Evolutionary conservation across 345 rosid species (phyloP), one percentile per base, ranked within the genome.

Genomic region (Anastatica hierochuntica): DNA sequence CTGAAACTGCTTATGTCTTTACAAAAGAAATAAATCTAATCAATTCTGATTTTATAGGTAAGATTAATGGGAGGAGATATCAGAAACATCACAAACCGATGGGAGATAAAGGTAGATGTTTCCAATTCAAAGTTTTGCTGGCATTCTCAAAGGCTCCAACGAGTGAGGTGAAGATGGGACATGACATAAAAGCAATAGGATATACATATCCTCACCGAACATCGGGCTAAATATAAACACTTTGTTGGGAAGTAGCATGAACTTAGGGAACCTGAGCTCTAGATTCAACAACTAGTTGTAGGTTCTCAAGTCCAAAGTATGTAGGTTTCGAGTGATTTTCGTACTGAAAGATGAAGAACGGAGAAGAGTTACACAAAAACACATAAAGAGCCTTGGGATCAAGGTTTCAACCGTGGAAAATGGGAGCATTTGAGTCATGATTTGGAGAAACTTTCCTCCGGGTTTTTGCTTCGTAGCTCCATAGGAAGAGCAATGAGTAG

Each of bases 1-100:
- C 36, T 31, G 2, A 31, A 29, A 9, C 36, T 11, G 3, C 2
- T 10, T 6, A n/a, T n/a, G n/a, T n/a, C n/a, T n/a, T n/a, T n/a
- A n/a, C n/a, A n/a, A n/a, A n/a, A n/a, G n/a, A n/a, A n/a, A n/a
- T n/a, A n/a, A n/a, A n/a, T n/a, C n/a, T n/a, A n/a, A n/a, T n/a
- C n/a, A n/a, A n/a, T n/a, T n/a, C n/a, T n/a, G 5, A 2, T 31
- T 31, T 31, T 9, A 31, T 35, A 84, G 95, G 97, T 85, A 8
- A 77, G 81, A 21, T 60, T 85, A 12, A 78, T 79, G 97, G 82
- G 95, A 15, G 97, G 95, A 19, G 97, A 89, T 31, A 81, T 89
- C 8, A 55, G 49, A 43, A 77, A 85, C 19, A 63, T 47, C 11
- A 85, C 23, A 83, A 81, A 66, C 71, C 63, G 29, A 68, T 46